Evolutionary conservation across 805 yeast species (phyloP).

Genomic region (Zygoascus tannicola): DNA sequence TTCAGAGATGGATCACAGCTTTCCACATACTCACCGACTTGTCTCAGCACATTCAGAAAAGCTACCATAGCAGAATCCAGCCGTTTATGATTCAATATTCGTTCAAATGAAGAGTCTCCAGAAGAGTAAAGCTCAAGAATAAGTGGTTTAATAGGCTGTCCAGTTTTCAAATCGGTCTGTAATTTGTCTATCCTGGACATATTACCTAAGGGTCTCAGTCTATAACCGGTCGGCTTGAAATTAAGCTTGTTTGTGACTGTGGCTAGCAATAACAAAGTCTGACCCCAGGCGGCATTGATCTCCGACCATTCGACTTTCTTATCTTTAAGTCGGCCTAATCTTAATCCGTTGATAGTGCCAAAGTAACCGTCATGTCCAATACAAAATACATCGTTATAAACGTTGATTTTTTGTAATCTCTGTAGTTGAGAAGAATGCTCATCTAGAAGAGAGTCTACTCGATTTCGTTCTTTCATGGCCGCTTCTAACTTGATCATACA

Average conservation of each 20-base stretch:
- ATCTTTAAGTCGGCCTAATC: conserved; percentile 62
- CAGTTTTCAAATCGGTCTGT: conserved; percentile 32
- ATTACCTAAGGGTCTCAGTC: conserved; percentile 74
- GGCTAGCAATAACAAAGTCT: conserved; percentile 57
- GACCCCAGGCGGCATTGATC: conserved; percentile 86
- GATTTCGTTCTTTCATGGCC: conserved; percentile 47
- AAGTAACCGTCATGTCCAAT: conserved; percentile 78
- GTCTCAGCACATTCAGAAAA: conserved; percentile 50
- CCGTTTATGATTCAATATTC: conserved; percentile 62
- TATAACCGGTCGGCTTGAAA: conserved; percentile 48
- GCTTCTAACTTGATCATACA: conserved; percentile 44
- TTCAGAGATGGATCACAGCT: conserved; percentile 42
- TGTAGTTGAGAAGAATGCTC: conserved; percentile 58
- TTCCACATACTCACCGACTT: conserved; percentile 38
- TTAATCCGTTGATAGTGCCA: conserved; percentile 78
- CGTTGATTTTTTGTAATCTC: conserved; percentile 63
- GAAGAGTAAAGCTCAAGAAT: conserved; percentile 51
- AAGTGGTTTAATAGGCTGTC: conserved; percentile 25
- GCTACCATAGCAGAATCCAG: conserved; percentile 79
- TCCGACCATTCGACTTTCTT: conserved; percentile 78
- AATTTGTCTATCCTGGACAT: conserved; percentile 62
- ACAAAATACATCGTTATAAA: conserved; percentile 72
- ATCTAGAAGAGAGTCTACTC: conserved; percentile 54
- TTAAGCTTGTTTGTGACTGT: conserved; percentile 53
- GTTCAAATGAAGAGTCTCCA: conserved; percentile 64